Evolutionary conservation across 805 yeast genomes (phyloP), one percentile per base, ranked within the genome.

Genomic region (Kodamaea lidongshanica): DNA sequence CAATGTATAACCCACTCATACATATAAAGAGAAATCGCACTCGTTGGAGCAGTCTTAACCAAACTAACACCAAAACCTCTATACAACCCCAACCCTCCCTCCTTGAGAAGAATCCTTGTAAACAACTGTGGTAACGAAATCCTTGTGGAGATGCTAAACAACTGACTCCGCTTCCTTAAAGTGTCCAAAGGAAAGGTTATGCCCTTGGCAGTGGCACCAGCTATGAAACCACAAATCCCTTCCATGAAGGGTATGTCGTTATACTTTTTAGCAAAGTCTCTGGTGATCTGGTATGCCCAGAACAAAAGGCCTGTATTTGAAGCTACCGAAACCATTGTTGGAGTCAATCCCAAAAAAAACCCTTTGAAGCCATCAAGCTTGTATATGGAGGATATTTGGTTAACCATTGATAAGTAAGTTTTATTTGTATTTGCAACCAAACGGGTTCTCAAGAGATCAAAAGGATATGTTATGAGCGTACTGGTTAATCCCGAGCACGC

Each of bases 181-280:
- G 94, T 74, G 52, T 92, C 98, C 25, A 92, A 51, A 0, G 98
- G 98, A 54, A 85, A 92, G 0, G 85, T 77, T 0, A 75, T 40
- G 0, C 77, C 70, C 52, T 92, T 92, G 8, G 94, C 72, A 3
- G 74, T 41, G 0, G 75, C 63, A 0, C 96, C 97, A 0, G 96
- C 95, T 0, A 74, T 28, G 21, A 85, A 60, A 25, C 95, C 81
- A 50, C 89, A 72, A 19, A 71, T 35, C 5, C 78, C 74, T 42
- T 77, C 79, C 18, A 65, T 44, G 16, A 56, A 53, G 3, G 71
- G 69, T 4, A 65, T 32, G 11, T 43, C 36, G 3, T 44, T 37
- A 28, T 48, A 53, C 19, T 48, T 41, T 15, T 28, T 41, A 6
- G 58, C 43, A 17, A 54, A 36, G n/a, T 59, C 61, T 39, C 80